phyloP scores from a whole-genome alignment of 495 filamentous ascomycete species.

The Penicillium pulvis region DNA sequence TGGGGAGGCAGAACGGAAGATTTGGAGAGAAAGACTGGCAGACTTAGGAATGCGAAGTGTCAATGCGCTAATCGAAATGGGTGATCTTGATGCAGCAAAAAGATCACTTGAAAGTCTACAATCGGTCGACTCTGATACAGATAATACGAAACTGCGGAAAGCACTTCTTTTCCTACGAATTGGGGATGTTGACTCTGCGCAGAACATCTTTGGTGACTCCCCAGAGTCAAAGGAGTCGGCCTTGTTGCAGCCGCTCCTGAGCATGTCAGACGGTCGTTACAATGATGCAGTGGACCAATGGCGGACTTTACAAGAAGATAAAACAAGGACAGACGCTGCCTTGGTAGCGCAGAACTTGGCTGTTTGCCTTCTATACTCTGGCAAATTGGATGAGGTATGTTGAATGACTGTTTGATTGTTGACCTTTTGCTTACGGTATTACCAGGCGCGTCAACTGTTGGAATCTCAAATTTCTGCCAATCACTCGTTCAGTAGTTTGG shows the following conservation, averaged over 20 bases:
- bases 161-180: constrained; percentile 73
- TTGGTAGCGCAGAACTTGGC: constrained; percentile 78
- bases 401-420: neutral
- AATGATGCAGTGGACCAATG: constrained; percentile 61
- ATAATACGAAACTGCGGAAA: constrained; percentile 44
- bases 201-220: constrained; percentile 38
- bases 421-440: constrained; percentile 12
- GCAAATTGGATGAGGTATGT: constrained; percentile 70
- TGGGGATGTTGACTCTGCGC: constrained; percentile 73
- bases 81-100: constrained; percentile 76
- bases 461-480: constrained; percentile 62
- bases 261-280: constrained; percentile 79
- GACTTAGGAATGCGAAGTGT: constrained; percentile 80
- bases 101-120: constrained; percentile 58
- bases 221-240: constrained; percentile 25
- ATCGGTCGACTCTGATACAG: constrained; percentile 37
- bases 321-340: constrained; percentile 31
- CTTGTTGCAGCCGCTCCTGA: constrained; percentile 64
- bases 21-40: constrained; percentile 69
- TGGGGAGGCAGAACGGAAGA: constrained; percentile 37
- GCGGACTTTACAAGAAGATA: constrained; percentile 53
- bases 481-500: constrained; percentile 68
- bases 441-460: constrained; percentile 58
- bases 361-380: constrained; percentile 80
- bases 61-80: constrained; percentile 86